Percentiles rank a stretch among this genome's conserved stretches.
These are phyloP conservation scores for Boletus pseudopeckii DNA, from an alignment of 768 basidiomycete genomes.

Conservation along the genomic window DNA sequence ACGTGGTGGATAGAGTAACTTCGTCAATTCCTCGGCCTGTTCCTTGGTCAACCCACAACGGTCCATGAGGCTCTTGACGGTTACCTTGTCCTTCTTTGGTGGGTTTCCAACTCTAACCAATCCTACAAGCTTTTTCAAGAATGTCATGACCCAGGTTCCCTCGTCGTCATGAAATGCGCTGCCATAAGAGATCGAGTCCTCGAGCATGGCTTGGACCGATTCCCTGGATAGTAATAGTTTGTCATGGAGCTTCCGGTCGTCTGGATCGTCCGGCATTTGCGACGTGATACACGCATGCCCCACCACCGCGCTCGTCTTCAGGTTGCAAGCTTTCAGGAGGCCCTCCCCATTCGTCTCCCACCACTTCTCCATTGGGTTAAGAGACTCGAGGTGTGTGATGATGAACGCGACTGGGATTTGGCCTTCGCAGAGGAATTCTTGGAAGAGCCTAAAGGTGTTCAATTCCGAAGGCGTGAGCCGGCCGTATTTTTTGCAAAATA, in stretches of 20 bases:
- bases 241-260: neutral
- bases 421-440: constrained; percentile 36
- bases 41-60: constrained; percentile 17
- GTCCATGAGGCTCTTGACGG: constrained; percentile 5
- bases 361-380: constrained; percentile 30
- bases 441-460: constrained; percentile 35
- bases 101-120: constrained; percentile 10
- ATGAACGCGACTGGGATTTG: constrained; percentile 38
- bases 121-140: constrained; percentile 19
- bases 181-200: constrained; percentile 21
- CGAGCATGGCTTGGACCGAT: constrained; percentile 17
- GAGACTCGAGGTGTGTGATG: constrained; percentile 38
- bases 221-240: constrained; percentile 16
- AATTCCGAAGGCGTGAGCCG: constrained; percentile 27
- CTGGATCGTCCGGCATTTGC: neutral
- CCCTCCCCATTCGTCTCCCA: constrained; percentile 23
- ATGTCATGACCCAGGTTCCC: constrained; percentile 21
- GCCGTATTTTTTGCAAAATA: constrained; percentile 34
- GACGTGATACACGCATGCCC: constrained; percentile 33
- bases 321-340: constrained; percentile 9
- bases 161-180: constrained; percentile 13
- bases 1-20: constrained; percentile 7
- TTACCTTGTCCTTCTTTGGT: constrained; percentile 9
- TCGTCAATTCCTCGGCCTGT: constrained; percentile 19
- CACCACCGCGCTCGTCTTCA: constrained; percentile 13